Evolutionary conservation across 148 eudicot genomes (phyloP).

Genomic region (Euryodendron excelsum): DNA sequence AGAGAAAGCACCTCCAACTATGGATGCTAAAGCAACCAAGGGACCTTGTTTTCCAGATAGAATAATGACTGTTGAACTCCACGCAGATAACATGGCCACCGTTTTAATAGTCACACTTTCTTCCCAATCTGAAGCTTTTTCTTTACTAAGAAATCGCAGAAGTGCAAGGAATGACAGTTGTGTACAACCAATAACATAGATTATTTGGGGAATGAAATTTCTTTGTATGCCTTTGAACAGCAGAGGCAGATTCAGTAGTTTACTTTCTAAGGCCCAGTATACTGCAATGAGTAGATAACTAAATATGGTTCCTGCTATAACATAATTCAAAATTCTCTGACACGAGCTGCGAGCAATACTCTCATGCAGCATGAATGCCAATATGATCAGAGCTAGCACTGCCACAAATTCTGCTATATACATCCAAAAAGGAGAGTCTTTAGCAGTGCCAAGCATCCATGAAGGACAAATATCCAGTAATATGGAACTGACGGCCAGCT

Average conservation of each 20-base stretch:
- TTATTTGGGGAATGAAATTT: slow-evolving; percentile 56
- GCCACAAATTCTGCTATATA: slow-evolving; percentile 48
- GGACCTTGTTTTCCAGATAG: slow-evolving; percentile 94
- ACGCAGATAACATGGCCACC: slow-evolving; percentile 71
- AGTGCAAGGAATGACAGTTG: slow-evolving; percentile 58
- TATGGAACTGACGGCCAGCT: slow-evolving; percentile 55
- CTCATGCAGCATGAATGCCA: slow-evolving; percentile 53
- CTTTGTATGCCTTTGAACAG: slow-evolving; percentile 33
- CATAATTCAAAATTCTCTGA: slow-evolving; percentile 41
- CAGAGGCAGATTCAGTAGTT: slow-evolving; percentile 35
- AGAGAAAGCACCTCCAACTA: slow-evolving; percentile 69
- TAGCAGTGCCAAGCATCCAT: slow-evolving; percentile 39
- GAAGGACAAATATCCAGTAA: slow-evolving; percentile 34
- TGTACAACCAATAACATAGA: slow-evolving; percentile 59
- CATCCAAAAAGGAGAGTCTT: slow-evolving; percentile 47
- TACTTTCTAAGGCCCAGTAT: slow-evolving; percentile 65
- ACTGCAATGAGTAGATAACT: slow-evolving; percentile 62
- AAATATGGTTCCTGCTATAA: slow-evolving; percentile 52
- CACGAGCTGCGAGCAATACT: slow-evolving; percentile 28
- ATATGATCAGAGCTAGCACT: slow-evolving; percentile 40
- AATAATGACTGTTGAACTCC: slow-evolving; percentile 70
- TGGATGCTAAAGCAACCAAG: slow-evolving; percentile 55
- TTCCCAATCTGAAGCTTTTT: slow-evolving; percentile 31
- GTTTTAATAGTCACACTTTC: slow-evolving; percentile 44
- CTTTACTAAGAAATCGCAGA: slow-evolving; percentile 35